A percentile compares a stretch with the other conserved stretches of the same genome.
Evolutionary conservation across 306 rosid genomes (phyloP).

Genomic region (Trichosanthes truncata): DNA sequence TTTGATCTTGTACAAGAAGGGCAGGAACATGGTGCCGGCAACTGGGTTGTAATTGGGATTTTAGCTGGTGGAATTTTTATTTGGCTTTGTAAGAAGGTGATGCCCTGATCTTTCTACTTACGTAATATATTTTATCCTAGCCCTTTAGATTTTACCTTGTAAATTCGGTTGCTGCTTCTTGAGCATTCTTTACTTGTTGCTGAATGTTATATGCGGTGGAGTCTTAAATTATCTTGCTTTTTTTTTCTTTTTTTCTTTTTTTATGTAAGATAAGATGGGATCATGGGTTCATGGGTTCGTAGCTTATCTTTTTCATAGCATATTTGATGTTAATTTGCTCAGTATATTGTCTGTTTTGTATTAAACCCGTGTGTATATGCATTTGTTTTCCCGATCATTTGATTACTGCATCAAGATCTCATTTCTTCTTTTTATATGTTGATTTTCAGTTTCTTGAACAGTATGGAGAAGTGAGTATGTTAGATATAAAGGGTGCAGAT

Average conservation of each 20-base stretch:
- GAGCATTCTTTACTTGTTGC: background rate
- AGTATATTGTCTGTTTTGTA: background rate
- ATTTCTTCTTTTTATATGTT: background rate
- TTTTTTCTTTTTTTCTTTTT: no score
- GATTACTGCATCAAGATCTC: slow-evolving; percentile 3
- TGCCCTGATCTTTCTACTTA: slow-evolving; percentile 9
- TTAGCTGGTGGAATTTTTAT: slow-evolving; percentile 86
- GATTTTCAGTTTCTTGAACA: slow-evolving; percentile 88
- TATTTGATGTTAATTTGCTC: background rate
- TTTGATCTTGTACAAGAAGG: slow-evolving; percentile 93
- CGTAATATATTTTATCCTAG: slow-evolving; percentile 2
- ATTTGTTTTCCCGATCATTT: background rate
- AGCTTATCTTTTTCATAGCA: background rate
- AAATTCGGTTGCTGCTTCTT: background rate
- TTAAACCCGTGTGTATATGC: background rate
- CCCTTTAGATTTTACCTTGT: background rate
- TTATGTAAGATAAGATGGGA: background rate
- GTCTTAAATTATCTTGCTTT: background rate
- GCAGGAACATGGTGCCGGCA: slow-evolving; percentile 76
- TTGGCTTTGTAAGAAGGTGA: slow-evolving; percentile 88
- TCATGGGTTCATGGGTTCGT: background rate
- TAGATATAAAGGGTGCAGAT: slow-evolving; percentile 98
- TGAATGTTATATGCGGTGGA: background rate
- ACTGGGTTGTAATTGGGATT: slow-evolving; percentile 86
- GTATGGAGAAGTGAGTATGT: slow-evolving; percentile 97